phyloP scores from a whole-genome alignment of 192 early-diverging fungal species.

The Rhizophagus sp. region DNA sequence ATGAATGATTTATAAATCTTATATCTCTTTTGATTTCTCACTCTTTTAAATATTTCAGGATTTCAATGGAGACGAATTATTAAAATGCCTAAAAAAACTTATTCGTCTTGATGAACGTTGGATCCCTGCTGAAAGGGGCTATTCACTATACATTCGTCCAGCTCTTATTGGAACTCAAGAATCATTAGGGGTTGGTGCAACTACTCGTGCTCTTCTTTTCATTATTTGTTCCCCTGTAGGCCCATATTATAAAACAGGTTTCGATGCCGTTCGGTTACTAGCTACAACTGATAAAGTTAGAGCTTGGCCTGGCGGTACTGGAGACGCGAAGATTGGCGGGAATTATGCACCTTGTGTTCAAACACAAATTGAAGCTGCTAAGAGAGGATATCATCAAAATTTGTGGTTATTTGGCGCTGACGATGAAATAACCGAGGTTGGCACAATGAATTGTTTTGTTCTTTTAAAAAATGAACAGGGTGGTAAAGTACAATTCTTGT shows the following conservation, averaged over 20 bases:
- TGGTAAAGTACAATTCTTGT: slow-evolving; percentile 29
- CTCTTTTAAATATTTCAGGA: slow-evolving; percentile 24
- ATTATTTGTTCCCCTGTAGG: slow-evolving; percentile 92
- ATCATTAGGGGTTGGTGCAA: slow-evolving; percentile 79
- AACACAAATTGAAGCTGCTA: slow-evolving; percentile 84
- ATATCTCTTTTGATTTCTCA: neutral
- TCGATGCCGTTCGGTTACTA: slow-evolving; percentile 81
- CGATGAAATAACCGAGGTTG: slow-evolving; percentile 90
- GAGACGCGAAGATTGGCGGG: slow-evolving; percentile 88
- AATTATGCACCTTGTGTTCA: slow-evolving; percentile 84
- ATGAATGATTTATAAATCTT: neutral
- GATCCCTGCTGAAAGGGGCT: slow-evolving; percentile 90
- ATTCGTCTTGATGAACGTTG: slow-evolving; percentile 80
- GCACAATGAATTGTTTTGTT: slow-evolving; percentile 97
- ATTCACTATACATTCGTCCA: slow-evolving; percentile 92
- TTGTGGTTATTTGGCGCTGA: slow-evolving; percentile 93
- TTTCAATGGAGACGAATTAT: slow-evolving; percentile 77
- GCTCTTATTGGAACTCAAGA: slow-evolving; percentile 92
- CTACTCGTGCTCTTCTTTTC: slow-evolving; percentile 78
- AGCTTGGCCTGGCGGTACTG: slow-evolving; percentile 95
- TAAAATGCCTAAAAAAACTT: slow-evolving; percentile 83
- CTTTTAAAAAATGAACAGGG: slow-evolving; percentile 83
- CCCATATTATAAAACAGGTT: slow-evolving; percentile 96
- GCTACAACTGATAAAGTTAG: slow-evolving; percentile 85
- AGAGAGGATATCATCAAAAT: slow-evolving; percentile 90